Evolutionary conservation across 495 filamentous ascomycete species (phyloP).

Genomic region (Lophiotrema nucula): DNA sequence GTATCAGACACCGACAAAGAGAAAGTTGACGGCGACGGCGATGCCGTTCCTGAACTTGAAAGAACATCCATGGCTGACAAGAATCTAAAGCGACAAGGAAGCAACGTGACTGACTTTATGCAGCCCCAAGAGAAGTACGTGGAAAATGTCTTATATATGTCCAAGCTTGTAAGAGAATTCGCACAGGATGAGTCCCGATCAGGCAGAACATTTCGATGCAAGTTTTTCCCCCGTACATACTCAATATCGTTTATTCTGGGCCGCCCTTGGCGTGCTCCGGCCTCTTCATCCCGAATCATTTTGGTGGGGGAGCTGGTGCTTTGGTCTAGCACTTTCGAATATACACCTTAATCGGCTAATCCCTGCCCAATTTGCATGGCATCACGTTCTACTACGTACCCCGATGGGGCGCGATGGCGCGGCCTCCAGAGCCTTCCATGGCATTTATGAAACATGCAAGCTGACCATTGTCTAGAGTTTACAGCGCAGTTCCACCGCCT

Average conservation of each 20-base stretch:
- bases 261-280: constrained; percentile 32
- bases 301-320: constrained; percentile 21
- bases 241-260: constrained; percentile 33
- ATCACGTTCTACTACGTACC: constrained; percentile 25
- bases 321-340: constrained; percentile 32
- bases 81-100: constrained; percentile 12
- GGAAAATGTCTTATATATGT: constrained; percentile 35
- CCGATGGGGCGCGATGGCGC: constrained; percentile 20
- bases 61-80: constrained; percentile 18
- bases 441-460: constrained; percentile 20
- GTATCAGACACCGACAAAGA: constrained; percentile 26
- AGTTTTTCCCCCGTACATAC: constrained; percentile 29
- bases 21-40: constrained; percentile 27
- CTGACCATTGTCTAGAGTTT: constrained; percentile 23
- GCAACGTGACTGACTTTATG: constrained; percentile 20
- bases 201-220: constrained; percentile 34
- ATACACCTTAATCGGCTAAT: constrained; percentile 30
- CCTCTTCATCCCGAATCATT: constrained; percentile 33
- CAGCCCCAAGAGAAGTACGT: constrained; percentile 17
- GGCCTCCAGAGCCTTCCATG: constrained; percentile 25
- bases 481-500: constrained; percentile 9
- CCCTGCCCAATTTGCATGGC: constrained; percentile 31
- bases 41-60: constrained; percentile 18
- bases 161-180: constrained; percentile 11
- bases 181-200: constrained; percentile 21